These are phyloP conservation scores for Stagonosporopsis rhizophila DNA, from an alignment of 2,329 filamentous ascomycete genomes.

Conservation along the genomic window DNA sequence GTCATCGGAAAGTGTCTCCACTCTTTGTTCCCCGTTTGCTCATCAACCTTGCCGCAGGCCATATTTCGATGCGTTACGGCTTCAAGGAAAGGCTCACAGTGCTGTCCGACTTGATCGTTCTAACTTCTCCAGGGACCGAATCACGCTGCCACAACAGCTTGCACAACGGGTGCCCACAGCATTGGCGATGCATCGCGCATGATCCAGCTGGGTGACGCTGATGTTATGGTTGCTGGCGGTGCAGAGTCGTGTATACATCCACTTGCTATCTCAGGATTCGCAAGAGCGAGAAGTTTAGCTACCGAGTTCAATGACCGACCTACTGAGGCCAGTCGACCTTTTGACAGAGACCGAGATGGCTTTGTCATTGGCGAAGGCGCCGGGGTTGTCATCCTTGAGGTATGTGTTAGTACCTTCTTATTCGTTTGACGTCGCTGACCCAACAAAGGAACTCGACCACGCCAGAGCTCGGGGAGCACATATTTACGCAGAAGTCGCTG, in stretches of 20 bases:
- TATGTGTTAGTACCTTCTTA: conserved; percentile 32
- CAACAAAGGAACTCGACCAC: conserved; percentile 75
- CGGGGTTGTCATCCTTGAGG: conserved; percentile 84
- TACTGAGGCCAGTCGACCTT: conserved; percentile 77
- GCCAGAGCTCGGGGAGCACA: conserved; percentile 77
- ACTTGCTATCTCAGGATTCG: conserved; percentile 89
- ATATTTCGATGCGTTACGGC: conserved; percentile 91
- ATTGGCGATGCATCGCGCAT: conserved; percentile 94
- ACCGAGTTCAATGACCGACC: conserved; percentile 81
- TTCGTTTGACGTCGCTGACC: conserved; percentile 8
- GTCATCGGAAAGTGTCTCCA: conserved; percentile 91
- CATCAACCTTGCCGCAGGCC: conserved; percentile 93
- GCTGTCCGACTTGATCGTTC: not conserved
- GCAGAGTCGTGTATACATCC: conserved; percentile 96
- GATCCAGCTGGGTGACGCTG: conserved; percentile 87
- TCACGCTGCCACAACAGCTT: conserved; percentile 91
- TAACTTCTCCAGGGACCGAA: conserved; percentile 73
- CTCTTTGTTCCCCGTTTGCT: conserved; percentile 91
- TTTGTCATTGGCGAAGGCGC: conserved; percentile 96
- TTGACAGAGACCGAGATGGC: conserved; percentile 78
- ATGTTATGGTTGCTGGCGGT: conserved; percentile 96
- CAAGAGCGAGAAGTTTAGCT: conserved; percentile 82
- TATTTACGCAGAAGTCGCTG: conserved; percentile 88
- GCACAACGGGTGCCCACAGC: conserved; percentile 93
- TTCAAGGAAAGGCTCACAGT: conserved; percentile 61